phyloP scores from a whole-genome alignment of 768 basidiomycete genomes.

The Polyporus arcularius region DNA sequence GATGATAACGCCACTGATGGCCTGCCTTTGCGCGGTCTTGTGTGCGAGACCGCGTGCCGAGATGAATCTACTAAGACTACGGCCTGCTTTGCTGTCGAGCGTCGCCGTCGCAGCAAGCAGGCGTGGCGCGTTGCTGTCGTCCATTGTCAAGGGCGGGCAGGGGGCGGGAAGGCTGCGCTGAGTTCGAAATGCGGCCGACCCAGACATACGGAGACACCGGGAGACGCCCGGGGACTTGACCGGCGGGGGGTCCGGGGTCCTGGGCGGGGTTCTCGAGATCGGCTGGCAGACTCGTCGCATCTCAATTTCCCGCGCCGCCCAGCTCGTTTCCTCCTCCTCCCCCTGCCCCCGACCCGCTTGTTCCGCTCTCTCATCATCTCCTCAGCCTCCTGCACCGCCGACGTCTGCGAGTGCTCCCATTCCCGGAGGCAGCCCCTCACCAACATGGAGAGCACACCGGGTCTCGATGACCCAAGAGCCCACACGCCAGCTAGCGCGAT shows the following conservation, averaged over 20 bases:
- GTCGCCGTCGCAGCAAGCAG: too few species aligned
- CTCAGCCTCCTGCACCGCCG: not conserved
- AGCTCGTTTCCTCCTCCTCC: slow-evolving; percentile 4
- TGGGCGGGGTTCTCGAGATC: slow-evolving; percentile 13
- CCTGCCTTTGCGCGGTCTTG: too few species aligned
- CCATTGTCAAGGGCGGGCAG: too few species aligned
- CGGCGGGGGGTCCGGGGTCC: slow-evolving; percentile 13
- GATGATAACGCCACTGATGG: too few species aligned
- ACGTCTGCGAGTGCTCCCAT: too few species aligned
- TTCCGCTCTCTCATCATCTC: not conserved
- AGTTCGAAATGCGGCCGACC: not conserved
- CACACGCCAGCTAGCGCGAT: slow-evolving; percentile 12
- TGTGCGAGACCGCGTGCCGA: too few species aligned
- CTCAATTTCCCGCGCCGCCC: slow-evolving; percentile 12
- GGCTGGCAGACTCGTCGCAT: slow-evolving; percentile 9
- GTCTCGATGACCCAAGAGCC: slow-evolving; percentile 7
- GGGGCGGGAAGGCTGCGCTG: not conserved
- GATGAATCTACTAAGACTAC: too few species aligned
- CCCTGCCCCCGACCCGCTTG: not conserved
- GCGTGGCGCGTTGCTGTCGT: too few species aligned
- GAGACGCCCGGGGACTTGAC: not conserved
- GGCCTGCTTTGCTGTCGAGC: too few species aligned
- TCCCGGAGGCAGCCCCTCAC: not conserved
- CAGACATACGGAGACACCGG: not conserved
- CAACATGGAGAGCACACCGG: slow-evolving; percentile 14